phyloP scores from a whole-genome alignment of 805 yeast species.

The Clavispora phyllophila region DNA sequence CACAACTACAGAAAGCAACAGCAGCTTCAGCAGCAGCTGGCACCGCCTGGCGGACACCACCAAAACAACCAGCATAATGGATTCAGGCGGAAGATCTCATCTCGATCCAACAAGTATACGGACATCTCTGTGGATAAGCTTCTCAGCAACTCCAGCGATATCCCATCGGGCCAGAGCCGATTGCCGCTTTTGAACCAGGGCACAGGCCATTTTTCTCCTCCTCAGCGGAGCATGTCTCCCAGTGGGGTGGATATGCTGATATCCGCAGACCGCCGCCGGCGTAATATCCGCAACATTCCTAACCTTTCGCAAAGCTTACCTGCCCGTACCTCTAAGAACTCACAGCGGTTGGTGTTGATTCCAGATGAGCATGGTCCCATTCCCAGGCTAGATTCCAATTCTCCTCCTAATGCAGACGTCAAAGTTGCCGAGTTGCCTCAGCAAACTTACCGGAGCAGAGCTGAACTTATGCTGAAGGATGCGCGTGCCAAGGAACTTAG shows the following conservation, averaged over 20 bases:
- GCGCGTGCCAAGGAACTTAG: slow-evolving; percentile 60
- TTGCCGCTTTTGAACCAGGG: slow-evolving; percentile 24
- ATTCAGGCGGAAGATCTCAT: slow-evolving; percentile 9
- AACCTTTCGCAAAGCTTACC: slow-evolving; percentile 55
- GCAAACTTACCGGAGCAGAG: slow-evolving; percentile 40
- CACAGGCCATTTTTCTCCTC: slow-evolving; percentile 11
- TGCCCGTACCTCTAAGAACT: slow-evolving; percentile 75
- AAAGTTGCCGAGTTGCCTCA: slow-evolving; percentile 15
- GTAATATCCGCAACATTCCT: slow-evolving; percentile 45
- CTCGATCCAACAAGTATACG: slow-evolving; percentile 47
- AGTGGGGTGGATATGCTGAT: slow-evolving; percentile 5
- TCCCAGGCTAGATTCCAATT: slow-evolving; percentile 5
- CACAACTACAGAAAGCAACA: slow-evolving; percentile 39
- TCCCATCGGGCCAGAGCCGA: slow-evolving; percentile 73
- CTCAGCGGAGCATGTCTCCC: slow-evolving; percentile 15
- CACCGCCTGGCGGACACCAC: slow-evolving; percentile 3
- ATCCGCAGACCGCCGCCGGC: slow-evolving; percentile 12
- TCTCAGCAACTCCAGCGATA: slow-evolving; percentile 73
- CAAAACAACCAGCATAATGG: slow-evolving; percentile 15
- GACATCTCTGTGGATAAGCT: slow-evolving; percentile 79
- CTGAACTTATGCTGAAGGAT: slow-evolving; percentile 57
- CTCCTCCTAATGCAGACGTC: slow-evolving; percentile 11
- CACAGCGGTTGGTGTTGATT: slow-evolving; percentile 80
- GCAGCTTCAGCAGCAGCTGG: slow-evolving; percentile 9
- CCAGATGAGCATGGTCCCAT: slow-evolving; percentile 50